A percentile compares a stretch with the other conserved stretches of the same genome.
These are phyloP conservation scores for Apiotrichum veenhuisii DNA, from an alignment of 1,284 basidiomycete genomes.

Conservation along the genomic window DNA sequence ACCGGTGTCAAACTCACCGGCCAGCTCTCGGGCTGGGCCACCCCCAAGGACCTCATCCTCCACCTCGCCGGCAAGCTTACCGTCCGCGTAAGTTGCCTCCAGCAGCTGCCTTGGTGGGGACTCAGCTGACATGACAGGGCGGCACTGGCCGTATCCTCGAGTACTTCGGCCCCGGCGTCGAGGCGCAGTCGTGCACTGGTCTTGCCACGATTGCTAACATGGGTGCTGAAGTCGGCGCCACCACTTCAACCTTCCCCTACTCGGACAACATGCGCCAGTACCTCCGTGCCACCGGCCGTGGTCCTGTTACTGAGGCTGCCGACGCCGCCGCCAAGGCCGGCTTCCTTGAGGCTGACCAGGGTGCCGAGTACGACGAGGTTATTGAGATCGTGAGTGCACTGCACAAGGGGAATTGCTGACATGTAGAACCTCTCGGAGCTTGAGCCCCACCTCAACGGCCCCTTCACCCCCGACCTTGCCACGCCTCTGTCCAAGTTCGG, in stretches of 20 bases:
- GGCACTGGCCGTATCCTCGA: conserved; percentile 96
- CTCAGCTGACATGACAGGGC: conserved; percentile 55
- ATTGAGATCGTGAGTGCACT: conserved; percentile 74
- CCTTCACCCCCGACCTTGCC: conserved; percentile 95
- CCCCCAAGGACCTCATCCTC: conserved; percentile 94
- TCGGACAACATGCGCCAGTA: conserved; percentile 84
- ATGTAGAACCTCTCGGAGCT: conserved; percentile 77
- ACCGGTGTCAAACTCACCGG: conserved; percentile 90
- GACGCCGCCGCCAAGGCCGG: conserved; percentile 74
- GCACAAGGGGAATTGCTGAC: neutral
- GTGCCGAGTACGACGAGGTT: conserved; percentile 92
- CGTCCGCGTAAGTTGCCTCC: conserved; percentile 63
- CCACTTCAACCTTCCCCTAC: conserved; percentile 96
- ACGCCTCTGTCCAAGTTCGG: conserved; percentile 93
- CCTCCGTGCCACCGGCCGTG: conserved; percentile 82
- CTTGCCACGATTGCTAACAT: conserved; percentile 95
- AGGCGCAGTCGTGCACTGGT: conserved; percentile 87
- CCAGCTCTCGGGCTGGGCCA: conserved; percentile 84
- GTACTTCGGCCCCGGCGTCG: conserved; percentile 95
- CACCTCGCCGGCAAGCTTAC: conserved; percentile 92
- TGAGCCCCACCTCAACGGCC: conserved; percentile 94
- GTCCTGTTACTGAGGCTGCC: conserved; percentile 81
- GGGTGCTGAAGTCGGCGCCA: conserved; percentile 99
- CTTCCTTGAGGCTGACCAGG: conserved; percentile 78
- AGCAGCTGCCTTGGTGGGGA: too few species aligned